phyloP scores from a whole-genome alignment of 495 filamentous ascomycete species.

The Daldinia concentrica region DNA sequence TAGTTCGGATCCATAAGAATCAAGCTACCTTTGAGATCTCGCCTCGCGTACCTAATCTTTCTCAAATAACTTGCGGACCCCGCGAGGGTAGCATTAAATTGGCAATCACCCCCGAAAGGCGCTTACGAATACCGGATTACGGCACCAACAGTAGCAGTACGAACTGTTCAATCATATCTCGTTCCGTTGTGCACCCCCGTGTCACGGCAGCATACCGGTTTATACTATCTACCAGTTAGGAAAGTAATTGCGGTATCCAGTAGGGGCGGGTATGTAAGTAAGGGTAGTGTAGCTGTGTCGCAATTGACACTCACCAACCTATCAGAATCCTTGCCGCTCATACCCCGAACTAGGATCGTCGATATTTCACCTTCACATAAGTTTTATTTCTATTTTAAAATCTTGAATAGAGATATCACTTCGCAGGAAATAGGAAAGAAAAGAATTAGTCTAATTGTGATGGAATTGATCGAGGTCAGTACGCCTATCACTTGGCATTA shows the following conservation, averaged over 20 bases:
- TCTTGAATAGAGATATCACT: not conserved
- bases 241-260: conserved; percentile 21
- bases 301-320: conserved; percentile 23
- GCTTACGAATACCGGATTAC: conserved; percentile 36
- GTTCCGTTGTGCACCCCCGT: conserved; percentile 17
- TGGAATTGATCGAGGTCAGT: conserved; percentile 1
- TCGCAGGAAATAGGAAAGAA: not conserved
- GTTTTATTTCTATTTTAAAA: conserved; percentile 36
- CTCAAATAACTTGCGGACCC: conserved; percentile 8
- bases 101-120: conserved; percentile 21
- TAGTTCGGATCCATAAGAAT: not conserved
- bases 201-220: conserved; percentile 20
- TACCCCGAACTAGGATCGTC: conserved; percentile 28
- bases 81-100: conserved; percentile 25
- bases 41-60: not conserved
- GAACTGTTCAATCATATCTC: conserved; percentile 32
- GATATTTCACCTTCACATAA: conserved; percentile 6
- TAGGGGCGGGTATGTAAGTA: conserved; percentile 21
- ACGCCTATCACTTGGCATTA: conserved; percentile 22
- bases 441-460: conserved; percentile 7
- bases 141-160: conserved; percentile 15
- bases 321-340: conserved; percentile 22
- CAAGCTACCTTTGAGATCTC: not conserved
- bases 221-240: conserved; percentile 20
- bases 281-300: conserved; percentile 18